Base-by-base conservation (phyloP, 768 basidiomycete species). In the Psilocybe cyanescens region DNA sequence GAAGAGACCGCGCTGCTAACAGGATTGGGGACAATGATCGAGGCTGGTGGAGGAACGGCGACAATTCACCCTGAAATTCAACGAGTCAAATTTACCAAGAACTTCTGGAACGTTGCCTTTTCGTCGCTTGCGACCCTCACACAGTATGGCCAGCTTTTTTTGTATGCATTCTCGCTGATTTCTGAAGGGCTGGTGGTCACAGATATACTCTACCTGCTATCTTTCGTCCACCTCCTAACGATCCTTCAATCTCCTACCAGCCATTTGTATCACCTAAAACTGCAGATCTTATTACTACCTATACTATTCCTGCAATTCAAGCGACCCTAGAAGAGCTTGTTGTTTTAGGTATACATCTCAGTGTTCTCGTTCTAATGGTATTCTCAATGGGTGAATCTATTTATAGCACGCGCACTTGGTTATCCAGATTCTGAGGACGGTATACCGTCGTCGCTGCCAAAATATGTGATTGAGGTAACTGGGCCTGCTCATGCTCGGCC, bases 81-180 rank as follows among this genome's bases (percentile, higher is more conserved):
- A 67, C 78, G 86, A 12, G 70, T 76, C 63, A 89, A 88, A 68
- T 90, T 83, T 61, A 64, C 73, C 2, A 90, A 90, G 75, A 88
- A 88, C 65, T 79, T 87, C 50, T 88, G 84, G 87, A 89, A 88
- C 65, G 75, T 85, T 50, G 76, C 77, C 1, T 83, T 88, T 64
- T 81, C 85, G 1, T 80, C 83, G 7, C 74, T 82, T 56, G 68
- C 85, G 0, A 83, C 86, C 0, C 76, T 89, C 39, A 80, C 82
- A 0, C 74, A 79, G 71, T 80, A 45, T 45, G 55, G 16, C 29
- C 1, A 17, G 5, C n/a, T 28, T 11, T 7, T 53, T 24, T 33
- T 24, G 4, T n/a, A 30, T 52, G n/a, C 11, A 5, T 41, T 41
- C 5, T 11, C 14, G n/a, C 9, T 49, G 28, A 49, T 19, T 19